phyloP scores from a whole-genome alignment of 139 green algal genomes.

The Chlorella vulgaris region DNA sequence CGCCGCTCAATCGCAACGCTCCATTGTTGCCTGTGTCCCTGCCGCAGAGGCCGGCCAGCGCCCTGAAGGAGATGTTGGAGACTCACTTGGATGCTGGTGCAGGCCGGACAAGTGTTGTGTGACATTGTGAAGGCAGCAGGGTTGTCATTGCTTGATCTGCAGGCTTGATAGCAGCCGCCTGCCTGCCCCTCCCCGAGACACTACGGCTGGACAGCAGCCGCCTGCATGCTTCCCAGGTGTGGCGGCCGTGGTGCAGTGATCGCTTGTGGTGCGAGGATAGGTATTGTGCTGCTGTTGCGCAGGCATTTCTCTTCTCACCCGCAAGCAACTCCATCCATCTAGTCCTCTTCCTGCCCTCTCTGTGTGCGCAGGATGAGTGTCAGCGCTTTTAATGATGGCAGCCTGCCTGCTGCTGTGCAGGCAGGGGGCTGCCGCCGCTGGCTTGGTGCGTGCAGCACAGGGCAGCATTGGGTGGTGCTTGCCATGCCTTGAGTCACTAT shows the following conservation, averaged over 20 bases:
- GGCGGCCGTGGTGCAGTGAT: background rate
- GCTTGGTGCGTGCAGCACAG: background rate
- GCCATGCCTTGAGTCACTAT: background rate
- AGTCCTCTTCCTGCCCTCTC: background rate
- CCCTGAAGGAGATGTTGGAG: conserved; percentile 97
- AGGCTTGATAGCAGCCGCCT: conserved; percentile 19
- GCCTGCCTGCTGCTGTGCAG: conserved; percentile 65
- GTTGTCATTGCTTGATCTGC: too few relatives aligned
- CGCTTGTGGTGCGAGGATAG: background rate
- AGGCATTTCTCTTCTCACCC: background rate
- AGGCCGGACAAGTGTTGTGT: too few relatives aligned
- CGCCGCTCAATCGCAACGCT: too few relatives aligned
- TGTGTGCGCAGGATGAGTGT: conserved; percentile 56
- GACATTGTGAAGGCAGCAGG: too few relatives aligned
- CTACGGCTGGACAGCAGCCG: conserved; percentile 60
- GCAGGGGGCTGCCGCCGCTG: conserved; percentile 37
- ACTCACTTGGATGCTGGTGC: conserved; percentile 92
- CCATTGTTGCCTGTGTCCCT: too few relatives aligned
- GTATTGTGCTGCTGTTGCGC: background rate
- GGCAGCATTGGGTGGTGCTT: too few relatives aligned
- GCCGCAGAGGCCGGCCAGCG: conserved; percentile 79
- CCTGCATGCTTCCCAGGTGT: conserved; percentile 64
- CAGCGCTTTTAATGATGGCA: conserved; percentile 71
- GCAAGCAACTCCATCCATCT: too few relatives aligned
- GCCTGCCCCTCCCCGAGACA: conserved; percentile 63